Evolutionary conservation across 495 filamentous ascomycete genomes (phyloP), one percentile per base, ranked within the genome.

Genomic region (Penicillium parvum): DNA sequence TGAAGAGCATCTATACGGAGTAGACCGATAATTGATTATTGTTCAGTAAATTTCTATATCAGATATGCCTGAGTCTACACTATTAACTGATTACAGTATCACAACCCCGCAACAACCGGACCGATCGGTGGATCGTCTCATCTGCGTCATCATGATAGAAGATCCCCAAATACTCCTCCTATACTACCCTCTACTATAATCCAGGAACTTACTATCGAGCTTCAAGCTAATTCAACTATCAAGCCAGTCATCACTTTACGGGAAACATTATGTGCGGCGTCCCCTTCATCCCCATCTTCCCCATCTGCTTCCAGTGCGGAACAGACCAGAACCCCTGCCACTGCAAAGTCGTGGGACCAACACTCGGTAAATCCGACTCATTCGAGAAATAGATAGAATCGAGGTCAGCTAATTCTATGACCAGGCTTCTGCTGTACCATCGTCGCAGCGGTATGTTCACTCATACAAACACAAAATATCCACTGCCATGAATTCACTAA

Each of bases 281-380:
- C 14, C 66, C 66, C 11, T 67, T 69, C 50, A 37, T 67, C 37
- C 62, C 63, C 14, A 56, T 69, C 54, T 65, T 75, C 43, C 74
- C 74, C 1, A 64, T 77, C 49, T 77, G 74, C 49, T 72, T 77
- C 57, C 74, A 77, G 55, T 76, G 73, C 52, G 73, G 73, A 26
- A 77, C 74, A 2, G 73, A 76, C 43, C 75, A 81, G 57, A 82
- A 82, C 46, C 78, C 78, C 1, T 81, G 79, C 41, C 76, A 71
- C 37, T 81, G 76, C 60, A 81, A 81, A 47, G 72, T 83, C 10
- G 72, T 83, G 17, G 77, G 79, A 7, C 79, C 79, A 17, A 80
- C 77, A 1, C 43, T 81, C 16, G 77, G 76, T 68, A 64, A 19
- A 17, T 29, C 8, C 11, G 20, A 8, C 4, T 3, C 4, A 10